Base-by-base conservation (phyloP, 352 stramenopile species). In the Phytophthora hibernalis region DNA sequence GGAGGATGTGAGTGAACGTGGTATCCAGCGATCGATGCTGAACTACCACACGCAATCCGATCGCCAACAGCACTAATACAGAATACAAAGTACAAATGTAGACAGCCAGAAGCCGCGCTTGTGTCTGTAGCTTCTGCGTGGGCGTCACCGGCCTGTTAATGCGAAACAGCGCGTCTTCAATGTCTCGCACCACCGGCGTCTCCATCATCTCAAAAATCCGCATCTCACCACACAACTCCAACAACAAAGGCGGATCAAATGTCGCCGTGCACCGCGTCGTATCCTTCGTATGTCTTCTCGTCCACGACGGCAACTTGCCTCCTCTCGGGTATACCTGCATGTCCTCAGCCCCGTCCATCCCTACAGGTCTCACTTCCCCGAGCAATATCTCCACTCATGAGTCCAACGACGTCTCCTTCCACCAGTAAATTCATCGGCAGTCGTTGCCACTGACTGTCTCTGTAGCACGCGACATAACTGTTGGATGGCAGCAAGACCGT, bases 181-280 rank as follows among this genome's bases (percentile, higher is more conserved):
- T 89, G 61, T 96, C 87, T 13, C 83, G 69, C 18, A 93, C 62
- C 30, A 94, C 84, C 0, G 88, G 88, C 18, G 88, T 96, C 79
- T 96, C 87, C 59, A 83, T 68, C 86, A 96, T 91, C 47, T 85
- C 74, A 44, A 93, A 95, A n/a, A 96, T 76, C 15, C 87, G 82
- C 85, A 96, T 96, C 56, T 94, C 86, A 6, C 88, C 88, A 45
- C 88, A 96, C 18, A 96, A 73, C 43, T 86, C 75, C n/a, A 96
- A 64, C 33, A 96, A 43, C 43, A 93, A 61, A 16, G 83, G 66
- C 8, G 86, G 76, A 44, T 94, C 77, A 63, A 96, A 96, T 33
- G 88, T 96, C 7, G 82, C 85, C 6, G 90, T 92, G 58, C 69
- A 87, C 13, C 88, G 74, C 22, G 80, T 53, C 18, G 75, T 85